Base-by-base conservation (phyloP, 2,329 filamentous ascomycete species). In the Pseudohalonectria lignicola region DNA sequence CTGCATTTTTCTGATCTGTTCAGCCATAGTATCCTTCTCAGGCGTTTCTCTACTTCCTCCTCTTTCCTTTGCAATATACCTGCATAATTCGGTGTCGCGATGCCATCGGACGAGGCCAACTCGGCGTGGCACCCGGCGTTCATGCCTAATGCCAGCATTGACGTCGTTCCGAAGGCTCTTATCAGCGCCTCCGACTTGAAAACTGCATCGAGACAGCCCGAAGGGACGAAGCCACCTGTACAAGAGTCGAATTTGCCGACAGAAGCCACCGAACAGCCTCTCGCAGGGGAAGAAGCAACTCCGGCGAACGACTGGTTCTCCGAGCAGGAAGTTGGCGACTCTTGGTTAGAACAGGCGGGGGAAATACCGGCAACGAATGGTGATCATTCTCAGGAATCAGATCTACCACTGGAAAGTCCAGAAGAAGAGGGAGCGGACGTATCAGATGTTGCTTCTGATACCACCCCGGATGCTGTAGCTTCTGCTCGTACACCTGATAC, bases 81-180 rank as follows among this genome's bases (percentile, higher is more conserved):
- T 26, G 8, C 23, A 8, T 26, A 7, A 37, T 13, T 28, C 25
- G 12, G 23, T 28, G 18, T 23, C 42, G 45, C 46, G 41, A 69
- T 71, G 66, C 46, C 61, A 40, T 61, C 61, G 39, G 59, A 63
- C 52, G 56, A 57, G 43, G 53, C 60, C 32, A 57, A 52, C 47
- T 56, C 62, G 44, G 60, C 65, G 41, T 71, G 67, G 67, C 60
- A 73, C 56, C 67, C 68, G 40, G 67, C 69, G 34, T 56, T 65
- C 50, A 68, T 66, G 66, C 67, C 69, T 43, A 60, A 71, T 49
- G 52, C 56, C 40, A 39, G 43, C 30, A 47, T 50, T 37, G 48
- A 50, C 26, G 28, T 46, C 15, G 9, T 21, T 25, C 44, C 10
- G 25, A 29, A 37, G 11, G 4, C 30, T 13, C 7, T 28, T 12